Evolutionary conservation across 345 rosid genomes (phyloP).

Genomic region (Populus ilicifolia): DNA sequence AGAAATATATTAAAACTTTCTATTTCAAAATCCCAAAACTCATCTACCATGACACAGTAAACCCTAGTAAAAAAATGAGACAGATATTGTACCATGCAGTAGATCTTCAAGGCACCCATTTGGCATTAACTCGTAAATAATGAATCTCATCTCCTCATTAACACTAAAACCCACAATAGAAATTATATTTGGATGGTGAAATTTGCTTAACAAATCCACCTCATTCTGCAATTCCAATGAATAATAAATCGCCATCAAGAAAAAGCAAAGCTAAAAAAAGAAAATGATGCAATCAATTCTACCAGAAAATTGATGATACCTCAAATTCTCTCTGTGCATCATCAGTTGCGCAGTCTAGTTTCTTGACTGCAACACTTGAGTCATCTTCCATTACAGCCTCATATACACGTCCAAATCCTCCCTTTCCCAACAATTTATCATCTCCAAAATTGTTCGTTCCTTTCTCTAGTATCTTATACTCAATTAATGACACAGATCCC

Average conservation of each 20-base stretch:
- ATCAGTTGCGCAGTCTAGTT: slow-evolving; percentile 56
- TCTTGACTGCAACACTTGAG: slow-evolving; percentile 72
- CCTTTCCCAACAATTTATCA: slow-evolving; percentile 69
- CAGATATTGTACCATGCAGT: slow-evolving; percentile 60
- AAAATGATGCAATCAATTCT: neutral
- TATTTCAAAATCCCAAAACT: neutral
- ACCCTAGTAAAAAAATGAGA: neutral
- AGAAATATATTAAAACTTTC: neutral
- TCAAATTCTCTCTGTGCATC: slow-evolving; percentile 72
- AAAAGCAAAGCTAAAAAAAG: neutral
- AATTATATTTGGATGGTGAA: slow-evolving; percentile 75
- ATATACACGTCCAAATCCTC: slow-evolving; percentile 90
- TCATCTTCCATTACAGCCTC: slow-evolving; percentile 58
- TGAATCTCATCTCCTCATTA: slow-evolving; percentile 49
- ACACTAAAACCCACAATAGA: slow-evolving; percentile 71
- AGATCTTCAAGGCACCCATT: slow-evolving; percentile 87
- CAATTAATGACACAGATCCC: slow-evolving; percentile 50
- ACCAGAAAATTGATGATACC: slow-evolving; percentile 34
- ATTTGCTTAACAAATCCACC: slow-evolving; percentile 67
- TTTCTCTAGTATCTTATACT: slow-evolving; percentile 61
- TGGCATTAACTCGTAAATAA: slow-evolving; percentile 86
- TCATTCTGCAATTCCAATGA: slow-evolving; percentile 60
- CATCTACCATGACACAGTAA: neutral
- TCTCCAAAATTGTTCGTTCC: slow-evolving; percentile 64
- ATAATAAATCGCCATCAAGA: slow-evolving; percentile 5